Percentiles rank a stretch among this genome's conserved stretches.
phyloP scores from a whole-genome alignment of 257 asterid species.

The Fraxinus pennsylvanica region DNA sequence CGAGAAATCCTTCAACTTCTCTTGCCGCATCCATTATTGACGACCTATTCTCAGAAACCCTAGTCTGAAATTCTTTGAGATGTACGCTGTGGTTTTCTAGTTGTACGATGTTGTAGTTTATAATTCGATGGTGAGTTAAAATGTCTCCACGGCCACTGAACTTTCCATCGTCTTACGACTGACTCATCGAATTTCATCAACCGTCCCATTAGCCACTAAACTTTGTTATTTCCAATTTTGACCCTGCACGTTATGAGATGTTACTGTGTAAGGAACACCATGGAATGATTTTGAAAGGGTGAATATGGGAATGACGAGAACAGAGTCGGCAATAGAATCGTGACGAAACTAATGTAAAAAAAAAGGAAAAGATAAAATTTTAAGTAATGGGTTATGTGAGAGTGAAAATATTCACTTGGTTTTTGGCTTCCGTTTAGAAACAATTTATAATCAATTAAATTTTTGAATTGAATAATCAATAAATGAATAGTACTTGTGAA shows the following conservation, averaged over 20 bases:
- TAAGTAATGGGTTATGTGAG: too few species aligned
- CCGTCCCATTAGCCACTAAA: too few species aligned
- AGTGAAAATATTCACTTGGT: too few species aligned
- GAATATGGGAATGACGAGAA: not conserved
- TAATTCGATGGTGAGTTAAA: not conserved
- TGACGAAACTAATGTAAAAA: not conserved
- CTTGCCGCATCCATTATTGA: conserved; percentile 48
- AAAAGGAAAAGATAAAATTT: too few species aligned
- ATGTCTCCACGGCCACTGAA: too few species aligned
- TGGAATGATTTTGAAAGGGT: not conserved
- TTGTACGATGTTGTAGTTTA: not conserved
- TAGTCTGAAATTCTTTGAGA: not conserved
- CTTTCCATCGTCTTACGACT: too few species aligned
- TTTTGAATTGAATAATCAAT: too few species aligned
- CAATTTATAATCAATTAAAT: too few species aligned
- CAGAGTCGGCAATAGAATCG: not conserved
- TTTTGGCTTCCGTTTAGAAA: too few species aligned
- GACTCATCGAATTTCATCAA: too few species aligned
- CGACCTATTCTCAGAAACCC: not conserved
- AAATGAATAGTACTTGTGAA: too few species aligned
- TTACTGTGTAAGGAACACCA: not conserved
- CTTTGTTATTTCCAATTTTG: not conserved
- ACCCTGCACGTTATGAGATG: not conserved
- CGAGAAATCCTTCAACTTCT: conserved; percentile 47
- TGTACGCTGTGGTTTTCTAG: not conserved